phyloP scores from a whole-genome alignment of 2,329 filamentous ascomycete genomes.

The Phyllosticta citriasiana region DNA sequence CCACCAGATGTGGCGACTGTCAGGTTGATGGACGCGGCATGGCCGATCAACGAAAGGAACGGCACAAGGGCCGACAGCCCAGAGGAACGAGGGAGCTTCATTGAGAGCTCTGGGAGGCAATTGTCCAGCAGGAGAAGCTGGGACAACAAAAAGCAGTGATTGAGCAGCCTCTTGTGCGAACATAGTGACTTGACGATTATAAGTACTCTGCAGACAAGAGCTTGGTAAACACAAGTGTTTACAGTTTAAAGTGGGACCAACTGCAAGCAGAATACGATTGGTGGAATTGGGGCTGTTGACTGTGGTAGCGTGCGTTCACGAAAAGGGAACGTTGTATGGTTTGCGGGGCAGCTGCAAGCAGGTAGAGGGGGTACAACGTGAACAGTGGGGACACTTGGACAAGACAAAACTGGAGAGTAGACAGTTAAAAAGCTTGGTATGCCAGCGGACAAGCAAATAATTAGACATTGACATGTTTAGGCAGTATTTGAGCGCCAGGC shows the following conservation, averaged over 20 bases:
- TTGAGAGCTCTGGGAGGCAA: background rate
- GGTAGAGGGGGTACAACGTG: background rate
- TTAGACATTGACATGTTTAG: background rate
- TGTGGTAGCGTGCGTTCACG: background rate
- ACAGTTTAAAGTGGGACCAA: background rate
- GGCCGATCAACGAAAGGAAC: background rate
- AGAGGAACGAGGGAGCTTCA: background rate
- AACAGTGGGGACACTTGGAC: background rate
- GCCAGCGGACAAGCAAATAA: background rate
- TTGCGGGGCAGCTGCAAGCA: background rate
- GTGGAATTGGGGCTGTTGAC: background rate
- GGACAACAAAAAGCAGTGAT: background rate
- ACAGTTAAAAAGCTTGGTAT: background rate
- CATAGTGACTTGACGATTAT: background rate
- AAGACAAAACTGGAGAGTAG: background rate
- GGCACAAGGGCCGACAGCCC: background rate
- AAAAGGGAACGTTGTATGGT: background rate
- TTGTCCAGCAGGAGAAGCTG: background rate
- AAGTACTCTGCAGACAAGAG: background rate
- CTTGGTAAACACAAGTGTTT: background rate
- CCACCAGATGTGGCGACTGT: constrained; percentile 21
- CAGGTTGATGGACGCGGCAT: constrained; percentile 11
- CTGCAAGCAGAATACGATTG: background rate
- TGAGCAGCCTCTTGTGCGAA: background rate
- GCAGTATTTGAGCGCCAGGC: background rate